Percentiles rank a stretch among this genome's conserved stretches.
Evolutionary conservation across 768 basidiomycete species (phyloP).

Genomic region (Boletus sp.): DNA sequence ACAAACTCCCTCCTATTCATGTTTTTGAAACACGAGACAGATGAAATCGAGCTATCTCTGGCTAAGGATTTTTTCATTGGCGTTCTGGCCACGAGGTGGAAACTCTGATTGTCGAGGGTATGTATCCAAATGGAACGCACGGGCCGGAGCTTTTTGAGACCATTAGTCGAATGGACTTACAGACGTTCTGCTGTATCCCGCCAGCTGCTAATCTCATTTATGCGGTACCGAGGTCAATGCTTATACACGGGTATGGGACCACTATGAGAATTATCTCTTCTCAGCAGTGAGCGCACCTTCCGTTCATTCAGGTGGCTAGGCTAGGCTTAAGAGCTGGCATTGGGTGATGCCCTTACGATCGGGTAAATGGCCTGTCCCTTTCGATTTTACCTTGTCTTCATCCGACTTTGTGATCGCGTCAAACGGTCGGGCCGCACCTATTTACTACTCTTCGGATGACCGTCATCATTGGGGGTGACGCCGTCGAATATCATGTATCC

Average conservation of each 20-base stretch:
- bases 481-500: too few species aligned
- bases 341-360: too few species aligned
- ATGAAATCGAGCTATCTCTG: neutral
- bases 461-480: slow-evolving; percentile 55
- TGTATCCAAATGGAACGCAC: neutral
- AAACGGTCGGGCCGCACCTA: slow-evolving; percentile 45
- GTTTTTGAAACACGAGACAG: neutral
- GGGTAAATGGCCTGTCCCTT: slow-evolving; percentile 39
- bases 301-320: too few species aligned
- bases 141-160: neutral
- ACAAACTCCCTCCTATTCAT: neutral
- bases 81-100: neutral
- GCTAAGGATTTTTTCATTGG: neutral
- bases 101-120: neutral
- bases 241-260: neutral
- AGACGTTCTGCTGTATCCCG: neutral
- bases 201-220: neutral
- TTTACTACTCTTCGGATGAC: slow-evolving; percentile 55
- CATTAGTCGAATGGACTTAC: neutral
- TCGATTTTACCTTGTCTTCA: slow-evolving; percentile 28
- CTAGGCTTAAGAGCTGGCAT: too few species aligned
- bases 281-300: too few species aligned
- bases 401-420: slow-evolving; percentile 44
- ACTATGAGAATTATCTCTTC: neutral
- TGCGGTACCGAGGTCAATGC: neutral